phyloP scores from a whole-genome alignment of 306 rosid species.

The Hippophae gyantsensis region DNA sequence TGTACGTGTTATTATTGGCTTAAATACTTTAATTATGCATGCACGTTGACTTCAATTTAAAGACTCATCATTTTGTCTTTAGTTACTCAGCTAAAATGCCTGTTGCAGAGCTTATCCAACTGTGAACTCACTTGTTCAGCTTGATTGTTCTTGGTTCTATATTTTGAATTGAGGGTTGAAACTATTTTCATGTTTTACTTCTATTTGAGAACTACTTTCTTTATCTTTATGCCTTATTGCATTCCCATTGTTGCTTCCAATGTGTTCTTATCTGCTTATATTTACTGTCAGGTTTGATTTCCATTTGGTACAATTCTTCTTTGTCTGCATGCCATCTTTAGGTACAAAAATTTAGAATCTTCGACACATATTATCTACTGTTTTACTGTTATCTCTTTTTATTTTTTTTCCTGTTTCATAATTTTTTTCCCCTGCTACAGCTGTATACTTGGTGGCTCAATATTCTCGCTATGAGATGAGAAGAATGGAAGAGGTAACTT shows the following conservation, averaged over 20 bases:
- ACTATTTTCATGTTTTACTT: no score
- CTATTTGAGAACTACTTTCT: background rate
- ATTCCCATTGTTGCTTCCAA: background rate
- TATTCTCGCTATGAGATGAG: slow-evolving; percentile 71
- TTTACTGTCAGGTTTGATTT: slow-evolving; percentile 27
- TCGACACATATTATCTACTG: background rate
- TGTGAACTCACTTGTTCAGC: background rate
- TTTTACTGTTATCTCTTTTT: slow-evolving; percentile 2
- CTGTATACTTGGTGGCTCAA: slow-evolving; percentile 89
- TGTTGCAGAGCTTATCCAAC: no score
- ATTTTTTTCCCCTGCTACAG: slow-evolving; percentile 35
- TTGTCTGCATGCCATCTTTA: slow-evolving; percentile 81
- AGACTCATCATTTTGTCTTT: no score
- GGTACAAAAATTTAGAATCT: slow-evolving; percentile 33
- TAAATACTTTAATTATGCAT: no score
- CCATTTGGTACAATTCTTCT: slow-evolving; percentile 78
- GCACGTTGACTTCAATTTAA: no score
- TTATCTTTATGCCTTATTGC: background rate
- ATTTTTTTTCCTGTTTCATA: no score
- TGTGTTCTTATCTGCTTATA: slow-evolving; percentile 17
- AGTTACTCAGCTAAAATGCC: no score
- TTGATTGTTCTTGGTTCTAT: background rate
- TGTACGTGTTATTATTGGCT: no score
- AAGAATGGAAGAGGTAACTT: slow-evolving; percentile 65
- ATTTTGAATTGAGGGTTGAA: background rate